Percentiles rank a stretch among this genome's conserved stretches.
Conservation (phyloP, 805 yeast genomes). For the Saccharomycopsis guyanensis region DNA sequence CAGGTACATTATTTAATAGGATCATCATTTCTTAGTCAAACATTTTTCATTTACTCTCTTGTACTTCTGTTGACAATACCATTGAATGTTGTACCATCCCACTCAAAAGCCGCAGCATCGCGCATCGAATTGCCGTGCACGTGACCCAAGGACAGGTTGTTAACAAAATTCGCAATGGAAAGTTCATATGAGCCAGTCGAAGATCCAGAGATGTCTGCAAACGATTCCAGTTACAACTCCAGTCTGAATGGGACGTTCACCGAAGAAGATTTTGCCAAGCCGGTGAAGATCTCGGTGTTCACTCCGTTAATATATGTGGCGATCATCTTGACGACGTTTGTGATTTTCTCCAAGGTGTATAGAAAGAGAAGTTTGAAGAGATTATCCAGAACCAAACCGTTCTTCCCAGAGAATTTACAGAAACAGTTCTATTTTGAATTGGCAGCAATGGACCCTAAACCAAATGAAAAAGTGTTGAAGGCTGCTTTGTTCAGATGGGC, state of each 20-base stretch:
- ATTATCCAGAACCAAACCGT: constrained; percentile 55
- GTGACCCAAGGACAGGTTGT: too few relatives aligned
- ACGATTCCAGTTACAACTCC: neutral
- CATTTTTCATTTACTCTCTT: too few relatives aligned
- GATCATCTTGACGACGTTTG: constrained; percentile 56
- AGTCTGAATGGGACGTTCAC: constrained; percentile 4
- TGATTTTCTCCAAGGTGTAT: constrained; percentile 62
- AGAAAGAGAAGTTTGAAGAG: constrained; percentile 43
- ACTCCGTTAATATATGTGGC: constrained; percentile 76
- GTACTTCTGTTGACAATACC: too few relatives aligned
- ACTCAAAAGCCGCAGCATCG: too few relatives aligned
- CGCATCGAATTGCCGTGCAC: too few relatives aligned
- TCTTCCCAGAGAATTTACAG: constrained; percentile 64
- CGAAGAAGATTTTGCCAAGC: constrained; percentile 1
- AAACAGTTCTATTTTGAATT: constrained; percentile 57
- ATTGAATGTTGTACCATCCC: too few relatives aligned
- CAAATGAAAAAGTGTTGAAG: constrained; percentile 71
- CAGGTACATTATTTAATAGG: too few relatives aligned
- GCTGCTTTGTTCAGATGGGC: constrained; percentile 64
- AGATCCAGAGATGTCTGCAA: neutral
- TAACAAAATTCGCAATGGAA: too few relatives aligned
- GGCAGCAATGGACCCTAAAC: constrained; percentile 44
- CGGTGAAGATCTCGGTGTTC: constrained; percentile 40
- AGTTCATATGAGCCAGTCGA: neutral
- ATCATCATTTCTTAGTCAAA: too few relatives aligned